These are phyloP conservation scores for Wickerhamia fluorescens DNA, from an alignment of 805 yeast genomes.

Conservation along the genomic window DNA sequence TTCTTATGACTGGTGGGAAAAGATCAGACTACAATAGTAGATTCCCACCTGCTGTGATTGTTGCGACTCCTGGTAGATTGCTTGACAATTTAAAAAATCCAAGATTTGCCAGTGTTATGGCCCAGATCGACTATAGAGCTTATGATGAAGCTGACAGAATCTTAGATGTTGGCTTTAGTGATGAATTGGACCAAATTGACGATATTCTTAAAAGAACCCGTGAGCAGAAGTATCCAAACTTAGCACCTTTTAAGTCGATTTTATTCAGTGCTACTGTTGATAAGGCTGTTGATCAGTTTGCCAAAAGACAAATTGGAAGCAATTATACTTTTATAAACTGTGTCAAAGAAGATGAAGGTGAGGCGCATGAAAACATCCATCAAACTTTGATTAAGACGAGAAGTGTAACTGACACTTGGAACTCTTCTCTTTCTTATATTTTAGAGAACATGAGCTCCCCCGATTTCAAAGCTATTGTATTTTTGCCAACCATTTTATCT, in stretches of 20 bases:
- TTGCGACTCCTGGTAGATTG: constrained; percentile 88
- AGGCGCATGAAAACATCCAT: constrained; percentile 64
- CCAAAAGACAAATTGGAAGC: constrained; percentile 47
- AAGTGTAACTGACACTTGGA: constrained; percentile 50
- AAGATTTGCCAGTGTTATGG: constrained; percentile 40
- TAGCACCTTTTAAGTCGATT: constrained; percentile 48
- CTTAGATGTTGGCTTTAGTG: constrained; percentile 73
- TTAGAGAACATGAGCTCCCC: constrained; percentile 27
- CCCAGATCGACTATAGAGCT: constrained; percentile 53
- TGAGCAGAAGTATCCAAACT: constrained; percentile 12
- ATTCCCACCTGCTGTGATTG: constrained; percentile 53
- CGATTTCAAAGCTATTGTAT: constrained; percentile 71
- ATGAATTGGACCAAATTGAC: constrained; percentile 54
- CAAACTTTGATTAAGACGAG: constrained; percentile 57
- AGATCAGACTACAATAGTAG: constrained; percentile 26
- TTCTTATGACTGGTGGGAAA: constrained; percentile 60
- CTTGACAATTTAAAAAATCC: constrained; percentile 49
- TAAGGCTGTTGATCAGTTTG: constrained; percentile 56
- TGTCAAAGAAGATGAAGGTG: constrained; percentile 65
- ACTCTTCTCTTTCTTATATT: constrained; percentile 49
- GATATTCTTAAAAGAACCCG: constrained; percentile 35
- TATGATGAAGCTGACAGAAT: constrained; percentile 91
- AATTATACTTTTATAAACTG: constrained; percentile 63
- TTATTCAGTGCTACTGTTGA: constrained; percentile 88
- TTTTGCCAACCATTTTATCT: constrained; percentile 69